phyloP scores from a whole-genome alignment of 352 stramenopile species.

The Thraustochytrium sp. region DNA sequence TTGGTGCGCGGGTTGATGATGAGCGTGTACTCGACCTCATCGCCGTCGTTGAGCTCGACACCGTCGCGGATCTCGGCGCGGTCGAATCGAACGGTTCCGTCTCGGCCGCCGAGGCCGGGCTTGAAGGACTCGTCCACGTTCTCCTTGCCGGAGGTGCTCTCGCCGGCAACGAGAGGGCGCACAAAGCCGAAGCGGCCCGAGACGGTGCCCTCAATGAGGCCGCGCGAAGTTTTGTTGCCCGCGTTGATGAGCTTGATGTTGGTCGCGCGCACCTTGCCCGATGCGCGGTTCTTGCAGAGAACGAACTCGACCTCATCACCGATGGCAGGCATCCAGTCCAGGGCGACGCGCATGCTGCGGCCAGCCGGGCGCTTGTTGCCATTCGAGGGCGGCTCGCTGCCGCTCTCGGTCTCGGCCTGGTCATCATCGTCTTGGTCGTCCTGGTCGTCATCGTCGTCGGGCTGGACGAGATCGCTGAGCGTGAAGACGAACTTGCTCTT shows the following conservation, averaged over 20 bases:
- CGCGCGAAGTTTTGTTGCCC: not conserved
- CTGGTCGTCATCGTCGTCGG: not conserved
- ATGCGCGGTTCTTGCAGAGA: constrained; percentile 23
- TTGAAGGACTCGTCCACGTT: constrained; percentile 27
- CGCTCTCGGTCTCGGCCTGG: not conserved
- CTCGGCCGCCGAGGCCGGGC: not conserved
- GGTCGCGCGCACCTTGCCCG: constrained; percentile 7
- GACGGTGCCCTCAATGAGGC: constrained; percentile 27
- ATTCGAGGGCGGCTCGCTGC: not conserved
- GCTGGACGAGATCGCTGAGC: constrained; percentile 25
- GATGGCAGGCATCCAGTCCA: not conserved
- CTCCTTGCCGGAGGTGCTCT: not conserved
- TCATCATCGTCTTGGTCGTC: not conserved
- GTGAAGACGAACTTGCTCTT: not conserved
- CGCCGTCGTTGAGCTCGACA: constrained; percentile 19
- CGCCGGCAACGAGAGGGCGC: constrained; percentile 3
- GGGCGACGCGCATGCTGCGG: not conserved
- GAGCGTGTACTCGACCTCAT: constrained; percentile 33
- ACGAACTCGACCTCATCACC: constrained; percentile 23
- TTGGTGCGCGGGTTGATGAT: constrained; percentile 10
- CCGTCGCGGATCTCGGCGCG: constrained; percentile 14
- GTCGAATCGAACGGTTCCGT: constrained; percentile 33
- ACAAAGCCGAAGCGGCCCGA: constrained; percentile 36
- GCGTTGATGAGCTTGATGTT: not conserved
- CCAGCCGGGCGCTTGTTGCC: not conserved